Base-by-base conservation (phyloP, 768 basidiomycete genomes). In the Chalciporus chontae region DNA sequence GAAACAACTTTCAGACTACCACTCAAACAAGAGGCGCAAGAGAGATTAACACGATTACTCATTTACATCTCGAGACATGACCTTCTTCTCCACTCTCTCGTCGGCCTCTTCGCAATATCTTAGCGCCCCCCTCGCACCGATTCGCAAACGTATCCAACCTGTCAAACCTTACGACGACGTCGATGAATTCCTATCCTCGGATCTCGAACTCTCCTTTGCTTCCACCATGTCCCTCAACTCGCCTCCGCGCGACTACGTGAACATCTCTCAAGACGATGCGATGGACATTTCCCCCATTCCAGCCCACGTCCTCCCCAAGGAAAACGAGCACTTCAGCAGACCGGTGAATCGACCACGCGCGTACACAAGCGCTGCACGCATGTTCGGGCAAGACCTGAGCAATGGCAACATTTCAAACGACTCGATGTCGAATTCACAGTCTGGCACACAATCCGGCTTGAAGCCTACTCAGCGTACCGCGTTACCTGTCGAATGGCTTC, bases 251-350 rank as follows among this genome's bases (percentile, higher is more conserved):
- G 73, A 78, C 24, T 62, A 71, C 44, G 58, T 74, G 47, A 66
- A 69, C 32, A 69, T 84, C 42, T 59, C 76, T 7, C 70, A 73
- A 54, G 71, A 77, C 43, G 76, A 84, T 45, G 78, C 86, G 4
- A 91, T 91, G 90, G 89, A 91, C 60, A 85, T 92, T 41, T 91
- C 89, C 4, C 90, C 90, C 8, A 79, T 77, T 19, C 84, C 69
- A 7, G 58, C 65, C 68, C 66, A 52, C 40, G 47, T 55, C 24
- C n/a, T 52, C 48, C 55, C 60, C 56, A 62, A 44, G 47, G 63
- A 57, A 63, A 66, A 53, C 49, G 62, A 47, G 68, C 65, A 55
- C 53, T 64, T 43, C 32, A 50, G 36, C 44, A 70, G 64, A 54
- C 60, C 65, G 14, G 59, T 65, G 18, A 66, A 65, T 32, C 80